phyloP scores from a whole-genome alignment of 176 grass and related monocot genomes.

The Puccinellia tenuiflora region DNA sequence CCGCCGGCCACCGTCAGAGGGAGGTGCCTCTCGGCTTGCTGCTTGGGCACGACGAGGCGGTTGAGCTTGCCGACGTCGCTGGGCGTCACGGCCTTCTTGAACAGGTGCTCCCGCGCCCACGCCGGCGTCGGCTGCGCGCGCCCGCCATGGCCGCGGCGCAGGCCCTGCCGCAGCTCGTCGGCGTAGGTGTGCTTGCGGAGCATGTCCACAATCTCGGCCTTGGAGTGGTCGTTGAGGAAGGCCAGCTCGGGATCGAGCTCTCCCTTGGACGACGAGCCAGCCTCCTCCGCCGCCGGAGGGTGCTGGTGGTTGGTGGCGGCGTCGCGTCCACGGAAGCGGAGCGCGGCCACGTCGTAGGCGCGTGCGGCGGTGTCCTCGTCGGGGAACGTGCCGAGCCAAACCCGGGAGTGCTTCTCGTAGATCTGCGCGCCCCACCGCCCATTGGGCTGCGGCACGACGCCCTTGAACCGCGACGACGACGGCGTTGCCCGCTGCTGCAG shows the following conservation, averaged over 20 bases:
- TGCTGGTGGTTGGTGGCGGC: conserved; percentile 46
- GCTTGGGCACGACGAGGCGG: conserved; percentile 75
- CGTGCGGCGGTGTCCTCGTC: conserved; percentile 47
- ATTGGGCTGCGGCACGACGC: conserved; percentile 82
- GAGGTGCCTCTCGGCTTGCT: conserved; percentile 78
- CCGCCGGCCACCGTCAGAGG: neutral
- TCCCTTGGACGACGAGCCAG: neutral
- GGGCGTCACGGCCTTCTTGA: conserved; percentile 69
- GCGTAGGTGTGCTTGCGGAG: conserved; percentile 79
- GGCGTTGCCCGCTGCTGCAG: neutral
- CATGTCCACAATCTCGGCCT: conserved; percentile 78
- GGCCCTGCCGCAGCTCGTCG: conserved; percentile 53
- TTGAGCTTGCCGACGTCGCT: conserved; percentile 84
- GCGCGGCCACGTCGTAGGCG: conserved; percentile 76
- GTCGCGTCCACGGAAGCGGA: conserved; percentile 66
- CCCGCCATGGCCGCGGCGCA: conserved; percentile 3
- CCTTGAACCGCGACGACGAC: conserved; percentile 58
- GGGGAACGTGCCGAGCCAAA: conserved; percentile 88
- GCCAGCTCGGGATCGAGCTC: conserved; percentile 45
- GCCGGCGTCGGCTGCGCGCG: conserved; percentile 20
- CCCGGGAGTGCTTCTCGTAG: conserved; percentile 71
- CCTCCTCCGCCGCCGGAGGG: neutral
- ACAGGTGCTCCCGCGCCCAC: conserved; percentile 38
- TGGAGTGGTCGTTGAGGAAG: conserved; percentile 63
- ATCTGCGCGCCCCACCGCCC: conserved; percentile 84